Base-by-base conservation (phyloP, 148 eudicot species). In the Suaeda aralocaspica region DNA sequence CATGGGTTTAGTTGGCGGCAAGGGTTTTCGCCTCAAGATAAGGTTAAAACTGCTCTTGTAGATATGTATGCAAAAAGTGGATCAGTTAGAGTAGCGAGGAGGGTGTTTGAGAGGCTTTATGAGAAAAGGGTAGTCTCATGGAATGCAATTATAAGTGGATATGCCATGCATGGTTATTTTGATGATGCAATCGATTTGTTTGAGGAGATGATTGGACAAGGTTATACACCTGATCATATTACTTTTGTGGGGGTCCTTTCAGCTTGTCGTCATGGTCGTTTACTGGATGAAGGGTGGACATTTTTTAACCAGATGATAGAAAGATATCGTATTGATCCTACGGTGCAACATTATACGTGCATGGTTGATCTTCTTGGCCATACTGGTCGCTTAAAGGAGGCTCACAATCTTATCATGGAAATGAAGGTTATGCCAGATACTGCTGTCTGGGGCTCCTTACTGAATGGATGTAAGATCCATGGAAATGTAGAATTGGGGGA, bases 221-320 rank as follows among this genome's bases (percentile, higher is more conserved):
- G 76, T 24, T 71, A 71, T 77, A 30, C 30, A 53, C 93, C 93
- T 31, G 96, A 90, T 82, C 91, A 83, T 56, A 83, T 90, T 63
- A 90, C 96, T 16, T 90, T 90, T 78, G 88, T 90, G 8, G 89
- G 90, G 25, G 84, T 90, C 13, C 81, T 90, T 36, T 90, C 92
- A 6, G 89, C 96, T 78, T 90, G 96, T 76, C 88, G 89, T 31
- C 96, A 88, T 81, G 86, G 89, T 65, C 91, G 91, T 39, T 79
- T 86, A 57, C 66, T 86, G 29, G 84, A 86, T 66, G 88, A 84
- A 66, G 93, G 96, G 14, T 77, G 79, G 74, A 79, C 72, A 24
- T 78, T 75, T 60, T 88, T 88, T 55, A 76, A 80, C 62, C 73
- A 79, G 56, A 86, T 90, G 96, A 67, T 45, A 24, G 76, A 76